Conservation (phyloP, 176 grass and related monocot species). For the Carex cristatella region DNA sequence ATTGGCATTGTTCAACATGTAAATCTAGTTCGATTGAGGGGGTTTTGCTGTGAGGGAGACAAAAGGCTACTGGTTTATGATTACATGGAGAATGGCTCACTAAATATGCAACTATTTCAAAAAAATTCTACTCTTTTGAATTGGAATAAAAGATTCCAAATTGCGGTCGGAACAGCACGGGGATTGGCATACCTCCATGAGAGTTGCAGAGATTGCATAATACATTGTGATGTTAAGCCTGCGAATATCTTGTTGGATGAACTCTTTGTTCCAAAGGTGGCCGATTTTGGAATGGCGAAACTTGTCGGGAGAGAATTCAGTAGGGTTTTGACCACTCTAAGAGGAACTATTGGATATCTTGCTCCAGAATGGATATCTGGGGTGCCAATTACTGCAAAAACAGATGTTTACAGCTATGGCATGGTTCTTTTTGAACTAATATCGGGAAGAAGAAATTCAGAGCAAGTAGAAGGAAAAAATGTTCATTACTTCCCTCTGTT, state of each 20-base stretch:
- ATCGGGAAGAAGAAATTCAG: no score
- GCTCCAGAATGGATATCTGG: no score
- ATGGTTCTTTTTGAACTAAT: no score
- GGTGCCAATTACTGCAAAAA: no score
- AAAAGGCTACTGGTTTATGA: constrained; percentile 38
- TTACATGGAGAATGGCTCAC: constrained; percentile 15
- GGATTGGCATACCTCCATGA: constrained; percentile 44
- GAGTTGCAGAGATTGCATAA: constrained; percentile 45
- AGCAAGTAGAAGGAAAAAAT: no score
- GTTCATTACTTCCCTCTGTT: no score
- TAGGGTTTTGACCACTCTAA: no score
- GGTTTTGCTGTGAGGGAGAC: constrained; percentile 26
- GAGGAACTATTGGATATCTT: no score
- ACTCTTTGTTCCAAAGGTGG: no score
- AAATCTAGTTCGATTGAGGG: constrained; percentile 42
- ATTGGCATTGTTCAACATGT: constrained; percentile 37
- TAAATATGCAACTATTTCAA: constrained; percentile 31
- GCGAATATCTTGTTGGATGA: constrained; percentile 49
- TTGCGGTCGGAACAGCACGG: constrained; percentile 30
- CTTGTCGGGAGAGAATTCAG: no score
- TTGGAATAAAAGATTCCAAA: constrained; percentile 30
- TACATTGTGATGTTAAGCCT: constrained; percentile 63
- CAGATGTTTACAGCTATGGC: no score
- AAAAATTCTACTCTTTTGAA: neutral
- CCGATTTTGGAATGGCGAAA: no score